Conservation (phyloP, 106 monocot species). For the Dioscorea dumetorum region DNA sequence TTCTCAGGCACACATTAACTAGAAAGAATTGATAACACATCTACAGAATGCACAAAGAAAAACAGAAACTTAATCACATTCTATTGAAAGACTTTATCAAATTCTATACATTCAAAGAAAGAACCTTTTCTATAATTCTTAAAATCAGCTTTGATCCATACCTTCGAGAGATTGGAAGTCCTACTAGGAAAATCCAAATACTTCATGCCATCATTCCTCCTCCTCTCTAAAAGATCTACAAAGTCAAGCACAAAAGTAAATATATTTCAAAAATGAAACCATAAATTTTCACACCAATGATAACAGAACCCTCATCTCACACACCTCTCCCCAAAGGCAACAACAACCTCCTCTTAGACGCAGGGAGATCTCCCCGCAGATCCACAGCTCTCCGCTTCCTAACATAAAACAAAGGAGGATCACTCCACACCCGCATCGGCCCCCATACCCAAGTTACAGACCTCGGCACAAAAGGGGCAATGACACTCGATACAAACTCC, state of each 20-base stretch:
- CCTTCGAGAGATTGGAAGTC: not conserved
- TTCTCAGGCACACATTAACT: too few species aligned
- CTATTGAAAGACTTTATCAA: too few species aligned
- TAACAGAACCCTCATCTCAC: not conserved
- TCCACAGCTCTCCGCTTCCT: slow-evolving; percentile 48
- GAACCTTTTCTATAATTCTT: not conserved
- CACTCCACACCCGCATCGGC: slow-evolving; percentile 15
- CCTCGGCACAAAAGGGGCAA: slow-evolving; percentile 12
- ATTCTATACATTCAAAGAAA: not conserved
- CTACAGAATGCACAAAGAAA: too few species aligned
- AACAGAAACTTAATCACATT: too few species aligned
- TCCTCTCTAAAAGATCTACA: slow-evolving; percentile 6
- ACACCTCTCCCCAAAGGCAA: slow-evolving; percentile 18
- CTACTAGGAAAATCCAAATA: not conserved
- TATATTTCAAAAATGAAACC: not conserved
- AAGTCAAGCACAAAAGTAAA: slow-evolving; percentile 6
- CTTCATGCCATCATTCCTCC: not conserved
- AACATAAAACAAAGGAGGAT: slow-evolving; percentile 7
- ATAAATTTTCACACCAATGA: not conserved
- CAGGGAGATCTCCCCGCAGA: slow-evolving; percentile 2
- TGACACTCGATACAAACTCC: slow-evolving; percentile 15
- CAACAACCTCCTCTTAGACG: slow-evolving; percentile 29
- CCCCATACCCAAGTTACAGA: slow-evolving; percentile 8
- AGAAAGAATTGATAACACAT: too few species aligned
- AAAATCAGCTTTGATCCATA: not conserved